Base-by-base conservation (phyloP, 805 yeast genomes). In the Kockiozyma suomiensis region DNA sequence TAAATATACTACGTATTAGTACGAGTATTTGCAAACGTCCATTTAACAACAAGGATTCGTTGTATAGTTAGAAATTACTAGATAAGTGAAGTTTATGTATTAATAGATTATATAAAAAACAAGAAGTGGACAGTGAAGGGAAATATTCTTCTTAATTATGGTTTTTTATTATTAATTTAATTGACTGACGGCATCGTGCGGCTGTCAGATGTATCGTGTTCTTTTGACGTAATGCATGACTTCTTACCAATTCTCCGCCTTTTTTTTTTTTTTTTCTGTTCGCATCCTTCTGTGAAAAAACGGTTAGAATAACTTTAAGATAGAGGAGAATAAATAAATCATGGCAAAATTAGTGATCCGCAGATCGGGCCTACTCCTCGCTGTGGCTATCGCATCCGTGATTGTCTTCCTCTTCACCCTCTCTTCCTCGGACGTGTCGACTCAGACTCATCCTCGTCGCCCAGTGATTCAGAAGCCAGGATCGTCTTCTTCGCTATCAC, bases 321-420 rank as follows among this genome's bases (percentile, higher is more conserved):
- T n/a, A n/a, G n/a, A n/a, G n/a, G n/a, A n/a, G n/a, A n/a, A n/a
- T n/a, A n/a, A n/a, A n/a, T n/a, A n/a, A n/a, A n/a, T n/a, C n/a
- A 56, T 56, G 60, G 56, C 56, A 25, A 41, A 37, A 30, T 7
- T 45, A 19, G 46, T 54, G 19, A 26, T 46, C 8, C 50, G 56
- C 7, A 38, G 56, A 35, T 56, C 62, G 40, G 45, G 52, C 35
- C 25, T 59, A 19, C 45, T 51, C 13, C 23, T 54, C 2, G 12
- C 50, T 8, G 30, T 57, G 17, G 53, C 48, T 10, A 13, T 52
- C 38, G 46, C 54, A 17, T 25, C 59, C 8, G 13, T 59, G 10
- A 23, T 59, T 17, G 17, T 59, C 13, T 50, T 59, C 33, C 35
- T 50, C 32, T 38, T 58, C 42, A 43, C 62, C 13, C 33, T 54